Evolutionary conservation across 257 asterid species (phyloP).

Genomic region (Fraxinus quadrangulata): DNA sequence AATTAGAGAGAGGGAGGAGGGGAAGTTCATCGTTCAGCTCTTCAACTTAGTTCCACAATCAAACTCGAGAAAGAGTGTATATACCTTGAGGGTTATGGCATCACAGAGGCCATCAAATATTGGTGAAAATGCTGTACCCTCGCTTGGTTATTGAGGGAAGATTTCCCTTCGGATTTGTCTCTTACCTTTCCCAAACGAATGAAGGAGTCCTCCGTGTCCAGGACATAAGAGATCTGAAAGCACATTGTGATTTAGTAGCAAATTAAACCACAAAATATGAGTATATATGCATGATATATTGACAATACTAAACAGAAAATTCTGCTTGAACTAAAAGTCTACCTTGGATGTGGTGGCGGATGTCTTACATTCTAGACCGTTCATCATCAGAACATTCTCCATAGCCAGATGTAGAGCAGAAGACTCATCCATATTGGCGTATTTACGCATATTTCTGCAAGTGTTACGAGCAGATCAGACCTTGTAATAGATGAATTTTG

Average conservation of each 20-base stretch:
- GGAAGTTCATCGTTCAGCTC: conserved; percentile 7
- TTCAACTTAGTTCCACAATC: background rate
- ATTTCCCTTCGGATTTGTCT: conserved; percentile 28
- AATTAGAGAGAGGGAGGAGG: background rate
- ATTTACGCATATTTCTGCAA: conserved; percentile 71
- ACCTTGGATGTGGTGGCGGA: conserved; percentile 90
- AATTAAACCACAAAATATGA: background rate
- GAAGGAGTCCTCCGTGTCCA: conserved; percentile 91
- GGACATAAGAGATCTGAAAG: conserved; percentile 82
- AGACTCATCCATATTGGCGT: conserved; percentile 51
- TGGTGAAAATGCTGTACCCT: conserved; percentile 59
- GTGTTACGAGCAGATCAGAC: conserved; percentile 26
- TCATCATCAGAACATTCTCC: conserved; percentile 63
- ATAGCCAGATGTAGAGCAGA: conserved; percentile 58
- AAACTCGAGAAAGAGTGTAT: background rate
- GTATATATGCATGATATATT: background rate
- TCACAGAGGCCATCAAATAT: conserved; percentile 45
- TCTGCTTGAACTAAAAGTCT: conserved; percentile 18
- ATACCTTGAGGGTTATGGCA: conserved; percentile 34
- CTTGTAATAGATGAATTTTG: conserved; percentile 4
- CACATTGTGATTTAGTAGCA: conserved; percentile 18
- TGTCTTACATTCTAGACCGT: conserved; percentile 95
- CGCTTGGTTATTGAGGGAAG: conserved; percentile 35
- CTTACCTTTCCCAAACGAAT: conserved; percentile 65
- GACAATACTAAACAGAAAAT: conserved; percentile 1